phyloP scores from a whole-genome alignment of 1,284 basidiomycete species.

The Ustanciosporium gigantosporum region DNA sequence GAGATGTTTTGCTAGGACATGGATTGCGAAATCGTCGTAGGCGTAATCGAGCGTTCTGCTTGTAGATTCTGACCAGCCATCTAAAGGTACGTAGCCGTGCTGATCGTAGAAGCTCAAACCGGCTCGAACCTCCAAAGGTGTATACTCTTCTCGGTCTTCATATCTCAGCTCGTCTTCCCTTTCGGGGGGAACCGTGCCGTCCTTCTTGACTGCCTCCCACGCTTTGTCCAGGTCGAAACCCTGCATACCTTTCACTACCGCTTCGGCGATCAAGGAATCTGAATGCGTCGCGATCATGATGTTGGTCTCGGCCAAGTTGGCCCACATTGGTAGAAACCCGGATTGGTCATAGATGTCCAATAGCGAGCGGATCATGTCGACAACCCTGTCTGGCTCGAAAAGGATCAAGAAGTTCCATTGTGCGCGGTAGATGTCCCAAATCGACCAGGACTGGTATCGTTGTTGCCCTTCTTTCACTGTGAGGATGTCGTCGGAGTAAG shows the following conservation, averaged over 20 bases:
- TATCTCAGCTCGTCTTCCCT: conserved; percentile 62
- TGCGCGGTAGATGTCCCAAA: conserved; percentile 82
- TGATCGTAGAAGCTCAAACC: conserved; percentile 73
- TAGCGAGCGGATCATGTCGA: conserved; percentile 78
- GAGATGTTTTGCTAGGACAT: conserved; percentile 68
- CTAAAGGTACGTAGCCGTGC: conserved; percentile 76
- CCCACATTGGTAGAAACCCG: conserved; percentile 88
- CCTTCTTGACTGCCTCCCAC: conserved; percentile 76
- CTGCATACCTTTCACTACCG: conserved; percentile 68
- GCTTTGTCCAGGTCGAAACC: conserved; percentile 72
- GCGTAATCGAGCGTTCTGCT: conserved; percentile 67
- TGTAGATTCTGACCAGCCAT: conserved; percentile 63
- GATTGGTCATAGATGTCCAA: conserved; percentile 75
- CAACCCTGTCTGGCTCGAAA: conserved; percentile 73
- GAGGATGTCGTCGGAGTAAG: conserved; percentile 71
- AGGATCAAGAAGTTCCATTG: conserved; percentile 78
- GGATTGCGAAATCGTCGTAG: conserved; percentile 77
- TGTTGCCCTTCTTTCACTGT: conserved; percentile 65
- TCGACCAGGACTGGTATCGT: conserved; percentile 76
- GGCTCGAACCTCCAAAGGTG: conserved; percentile 68
- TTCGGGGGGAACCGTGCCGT: conserved; percentile 66
- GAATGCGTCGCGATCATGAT: conserved; percentile 78
- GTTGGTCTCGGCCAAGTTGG: conserved; percentile 77
- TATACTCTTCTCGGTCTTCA: conserved; percentile 75
- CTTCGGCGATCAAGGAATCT: conserved; percentile 78